Base-by-base conservation (phyloP, 257 asterid genomes). In the Plantago elongata region DNA sequence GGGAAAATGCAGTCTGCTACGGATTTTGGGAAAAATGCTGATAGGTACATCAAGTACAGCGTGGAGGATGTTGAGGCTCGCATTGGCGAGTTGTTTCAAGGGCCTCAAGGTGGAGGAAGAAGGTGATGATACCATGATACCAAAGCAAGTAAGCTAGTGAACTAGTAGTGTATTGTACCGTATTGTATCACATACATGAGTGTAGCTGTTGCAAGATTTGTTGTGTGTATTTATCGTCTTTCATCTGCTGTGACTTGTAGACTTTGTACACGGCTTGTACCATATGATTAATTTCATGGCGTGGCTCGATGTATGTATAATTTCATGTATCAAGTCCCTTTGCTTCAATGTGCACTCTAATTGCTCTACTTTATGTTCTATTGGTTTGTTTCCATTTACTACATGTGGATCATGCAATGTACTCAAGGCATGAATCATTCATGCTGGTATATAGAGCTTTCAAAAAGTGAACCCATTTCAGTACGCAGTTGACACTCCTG, bases 11-110 rank as follows among this genome's bases (percentile, higher is more conserved):
- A 75, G 78, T 68, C 65, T 62, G 69, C 60, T 34, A 66, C 77
- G 1, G 94, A 89, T 57, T 46, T 59, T 6, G 85, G 89, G 68
- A 87, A 82, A 79, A 71, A 90, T 60, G 76, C 83, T 0, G 96
- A 89, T 66, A 84, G 86, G 78, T 79, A 86, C 64, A 70, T 84
- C 61, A 86, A 77, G 89, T 86, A 77, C 60, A 77, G 82, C 7
- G 86, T 63, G 57, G 96, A 86, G 54, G 97, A 86, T 13, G 61
- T 92, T n/a, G 95, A 81, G 80, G 88, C 81, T 66, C 81, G 85
- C 67, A 74, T 92, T 50, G 64, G 67, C 9, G 87, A 80, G 65
- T 75, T 92, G 75, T 92, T 92, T 73, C 63, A 69, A 45, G 93
- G 91, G 62, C 73, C 63, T 38, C 72, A 72, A 68, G 64, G 81